These are phyloP conservation scores for Paradendryphiella salina DNA, from an alignment of 2,329 filamentous ascomycete genomes.

Conservation along the genomic window DNA sequence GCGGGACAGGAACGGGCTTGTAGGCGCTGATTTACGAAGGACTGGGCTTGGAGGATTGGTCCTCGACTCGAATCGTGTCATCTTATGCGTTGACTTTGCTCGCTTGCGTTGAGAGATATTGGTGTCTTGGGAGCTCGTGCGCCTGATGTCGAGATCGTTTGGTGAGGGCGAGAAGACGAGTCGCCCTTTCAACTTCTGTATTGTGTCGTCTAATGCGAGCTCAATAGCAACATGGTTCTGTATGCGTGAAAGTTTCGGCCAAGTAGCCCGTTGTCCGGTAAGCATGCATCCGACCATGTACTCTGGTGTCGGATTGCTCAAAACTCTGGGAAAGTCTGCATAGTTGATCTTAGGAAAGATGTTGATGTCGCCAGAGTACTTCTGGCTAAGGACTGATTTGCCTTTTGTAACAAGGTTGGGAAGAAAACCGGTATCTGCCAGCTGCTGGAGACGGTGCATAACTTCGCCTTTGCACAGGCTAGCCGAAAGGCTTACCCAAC, in stretches of 20 bases:
- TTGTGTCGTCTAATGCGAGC: constrained; percentile 75
- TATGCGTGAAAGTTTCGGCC: constrained; percentile 85
- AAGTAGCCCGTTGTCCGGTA: constrained; percentile 82
- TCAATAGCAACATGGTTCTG: constrained; percentile 88
- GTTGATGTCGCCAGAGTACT: constrained; percentile 93
- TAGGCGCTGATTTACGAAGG: constrained; percentile 20
- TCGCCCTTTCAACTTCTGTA: constrained; percentile 67
- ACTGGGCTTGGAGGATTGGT: constrained; percentile 28
- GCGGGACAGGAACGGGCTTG: constrained; percentile 25
- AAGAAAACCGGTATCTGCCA: constrained; percentile 79
- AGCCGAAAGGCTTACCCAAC: constrained; percentile 69
- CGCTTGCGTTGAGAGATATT: constrained; percentile 18
- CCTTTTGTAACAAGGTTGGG: constrained; percentile 78
- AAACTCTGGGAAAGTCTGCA: constrained; percentile 72
- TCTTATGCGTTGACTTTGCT: constrained; percentile 27
- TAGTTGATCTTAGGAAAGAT: constrained; percentile 81
- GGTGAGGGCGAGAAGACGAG: constrained; percentile 71
- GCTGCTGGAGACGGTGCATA: constrained; percentile 76
- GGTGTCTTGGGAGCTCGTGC: constrained; percentile 36
- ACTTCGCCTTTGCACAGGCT: constrained; percentile 77
- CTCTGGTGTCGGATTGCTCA: constrained; percentile 81
- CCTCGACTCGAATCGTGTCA: constrained; percentile 24
- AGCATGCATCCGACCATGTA: constrained; percentile 83
- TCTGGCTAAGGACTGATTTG: constrained; percentile 80
- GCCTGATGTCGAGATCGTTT: constrained; percentile 44